A percentile compares a stretch with the other conserved stretches of the same genome.
Evolutionary conservation across 192 early-diverging fungal species (phyloP).

Genomic region (Neocallimastix lanati): DNA sequence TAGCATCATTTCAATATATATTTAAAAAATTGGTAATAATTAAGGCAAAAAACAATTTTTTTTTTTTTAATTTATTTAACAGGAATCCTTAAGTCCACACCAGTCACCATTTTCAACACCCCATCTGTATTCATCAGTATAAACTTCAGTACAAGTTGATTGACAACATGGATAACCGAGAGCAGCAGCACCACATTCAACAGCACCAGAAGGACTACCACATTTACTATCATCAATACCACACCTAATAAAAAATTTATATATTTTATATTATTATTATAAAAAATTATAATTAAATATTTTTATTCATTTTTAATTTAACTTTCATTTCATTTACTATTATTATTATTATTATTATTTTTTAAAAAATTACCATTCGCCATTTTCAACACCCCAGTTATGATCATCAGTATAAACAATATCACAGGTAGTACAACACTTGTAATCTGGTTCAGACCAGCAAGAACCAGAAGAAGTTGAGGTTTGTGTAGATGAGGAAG

Average conservation of each 20-base stretch:
- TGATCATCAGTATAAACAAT: neutral
- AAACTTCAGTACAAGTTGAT: neutral
- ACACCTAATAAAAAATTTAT: neutral
- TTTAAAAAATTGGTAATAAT: too few relatives aligned
- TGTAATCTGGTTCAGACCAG: neutral
- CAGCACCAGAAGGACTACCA: neutral
- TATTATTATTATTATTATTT: neutral
- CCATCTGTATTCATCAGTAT: neutral
- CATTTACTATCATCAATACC: neutral
- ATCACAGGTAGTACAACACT: neutral
- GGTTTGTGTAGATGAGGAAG: neutral
- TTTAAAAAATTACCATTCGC: neutral
- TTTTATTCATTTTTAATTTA: neutral
- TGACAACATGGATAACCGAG: neutral
- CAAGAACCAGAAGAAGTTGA: neutral
- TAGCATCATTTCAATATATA: too few relatives aligned
- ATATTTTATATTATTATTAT: too few relatives aligned
- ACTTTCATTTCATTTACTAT: neutral
- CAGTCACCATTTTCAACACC: neutral
- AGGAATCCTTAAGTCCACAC: neutral
- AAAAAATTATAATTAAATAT: neutral
- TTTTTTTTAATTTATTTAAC: neutral
- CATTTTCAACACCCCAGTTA: neutral
- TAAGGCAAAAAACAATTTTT: too few relatives aligned
- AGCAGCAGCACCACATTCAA: neutral